Base-by-base conservation (phyloP, 495 filamentous ascomycete species). In the Penicillium waksmanii region DNA sequence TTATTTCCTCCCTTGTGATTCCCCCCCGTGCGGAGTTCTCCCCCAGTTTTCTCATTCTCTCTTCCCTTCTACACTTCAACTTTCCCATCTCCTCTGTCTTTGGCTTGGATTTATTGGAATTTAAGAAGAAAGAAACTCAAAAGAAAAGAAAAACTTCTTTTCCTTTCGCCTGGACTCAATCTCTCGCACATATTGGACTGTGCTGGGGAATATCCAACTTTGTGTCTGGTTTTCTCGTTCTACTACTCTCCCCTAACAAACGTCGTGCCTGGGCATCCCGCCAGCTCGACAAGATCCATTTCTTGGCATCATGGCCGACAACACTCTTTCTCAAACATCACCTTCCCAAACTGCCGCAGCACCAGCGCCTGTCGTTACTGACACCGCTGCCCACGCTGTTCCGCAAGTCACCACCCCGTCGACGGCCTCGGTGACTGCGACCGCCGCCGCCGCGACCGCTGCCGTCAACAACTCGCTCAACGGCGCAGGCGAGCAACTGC, bases 401-500 rank as follows among this genome's bases (percentile, higher is more conserved):
- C 63, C 65, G 58, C 65, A 69, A 43, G 33, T 63, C 3, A 53
- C 64, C 2, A 47, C 70, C 0, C 53, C 68, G 8, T 38, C 68
- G 19, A 62, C 70, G 15, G 60, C 75, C 7, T 71, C 75, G n/a
- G 69, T 73, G 18, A 63, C 72, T 6, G 67, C 77, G 27, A 72
- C 77, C 13, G 74, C 73, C 2, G 71, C 71, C n/a, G 72, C 74
- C 2, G 78, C 80, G 21, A 76, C 81, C 44, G 75, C 79, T 6
- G 74, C 78, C 42, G 75, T 77, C 18, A 75, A 70, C 62, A 74
- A 55, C 65, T 75, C 67, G 38, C 69, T 70, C 54, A 79, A 75
- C 61, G 72, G 72, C 42, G 67, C 54, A 23, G 62, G 61, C 58
- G 87, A 92, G 65, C 85, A 86, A 59, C 81, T 96, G 21, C 74